phyloP scores from a whole-genome alignment of 768 basidiomycete genomes.

The Suillus plorans region DNA sequence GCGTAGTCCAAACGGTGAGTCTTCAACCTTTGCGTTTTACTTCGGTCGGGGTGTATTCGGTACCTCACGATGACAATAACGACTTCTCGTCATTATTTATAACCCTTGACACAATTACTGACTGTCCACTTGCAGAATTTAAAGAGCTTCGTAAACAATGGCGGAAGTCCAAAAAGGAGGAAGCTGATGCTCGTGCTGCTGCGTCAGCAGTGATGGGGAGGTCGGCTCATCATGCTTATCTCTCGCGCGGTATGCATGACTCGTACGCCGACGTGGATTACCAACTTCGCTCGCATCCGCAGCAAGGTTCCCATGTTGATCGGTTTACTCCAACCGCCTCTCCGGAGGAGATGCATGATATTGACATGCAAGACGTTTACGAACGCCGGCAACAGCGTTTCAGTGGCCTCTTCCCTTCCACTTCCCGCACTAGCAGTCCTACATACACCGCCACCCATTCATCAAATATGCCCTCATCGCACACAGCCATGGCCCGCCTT shows the following conservation, averaged over 20 bases:
- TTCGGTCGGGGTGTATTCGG: conserved; percentile 7
- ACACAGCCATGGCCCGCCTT: conserved; percentile 39
- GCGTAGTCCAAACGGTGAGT: conserved; percentile 84
- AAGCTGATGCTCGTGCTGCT: conserved; percentile 28
- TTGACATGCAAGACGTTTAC: conserved; percentile 18
- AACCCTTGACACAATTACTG: conserved; percentile 11
- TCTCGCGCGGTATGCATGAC: conserved; percentile 37
- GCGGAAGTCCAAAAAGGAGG: conserved; percentile 91
- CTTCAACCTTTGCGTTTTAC: conserved; percentile 6
- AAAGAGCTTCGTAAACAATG: conserved; percentile 96
- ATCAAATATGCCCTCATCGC: conserved; percentile 21
- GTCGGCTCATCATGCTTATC: conserved; percentile 13
- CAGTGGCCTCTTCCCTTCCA: conserved; percentile 18
- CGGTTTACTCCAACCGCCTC: conserved; percentile 14
- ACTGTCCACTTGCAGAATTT: conserved; percentile 66
- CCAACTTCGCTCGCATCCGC: conserved; percentile 17
- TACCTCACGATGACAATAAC: conserved; percentile 4
- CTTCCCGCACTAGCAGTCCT: conserved; percentile 15
- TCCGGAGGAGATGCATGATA: conserved; percentile 22
- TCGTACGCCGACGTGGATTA: conserved; percentile 25
- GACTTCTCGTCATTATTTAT: conserved; percentile 8
- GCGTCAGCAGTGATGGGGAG: conserved; percentile 19
- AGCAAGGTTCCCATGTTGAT: conserved; percentile 27
- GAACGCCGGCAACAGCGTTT: conserved; percentile 30
- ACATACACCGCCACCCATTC: conserved; percentile 24